Evolutionary conservation across 192 early-diverging fungal genomes (phyloP).

Genomic region (Pilaira anomala): DNA sequence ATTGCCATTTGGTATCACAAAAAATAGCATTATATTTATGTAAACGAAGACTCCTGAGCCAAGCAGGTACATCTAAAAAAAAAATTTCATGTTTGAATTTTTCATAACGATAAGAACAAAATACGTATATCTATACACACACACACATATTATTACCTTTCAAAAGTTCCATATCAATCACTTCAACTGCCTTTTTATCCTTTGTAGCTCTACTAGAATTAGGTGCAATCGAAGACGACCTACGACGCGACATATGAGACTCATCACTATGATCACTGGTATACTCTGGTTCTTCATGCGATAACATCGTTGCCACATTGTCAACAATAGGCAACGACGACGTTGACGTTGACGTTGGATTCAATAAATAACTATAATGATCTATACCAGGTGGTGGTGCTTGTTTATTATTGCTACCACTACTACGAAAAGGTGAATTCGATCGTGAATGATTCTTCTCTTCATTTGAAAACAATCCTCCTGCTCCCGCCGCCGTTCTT

Average conservation of each 20-base stretch:
- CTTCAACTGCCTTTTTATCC: conserved; percentile 72
- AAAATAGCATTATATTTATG: conserved; percentile 96
- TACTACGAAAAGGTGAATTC: not conserved
- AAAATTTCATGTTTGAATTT: too few species aligned
- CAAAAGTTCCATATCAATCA: conserved; percentile 70
- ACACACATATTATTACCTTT: conserved; percentile 47
- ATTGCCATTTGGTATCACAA: conserved; percentile 82
- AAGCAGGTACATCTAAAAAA: conserved; percentile 88
- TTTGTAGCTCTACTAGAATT: conserved; percentile 32
- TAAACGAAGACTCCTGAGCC: conserved; percentile 87
- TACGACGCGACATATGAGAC: conserved; percentile 10
- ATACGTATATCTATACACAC: not conserved
- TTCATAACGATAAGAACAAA: too few species aligned
- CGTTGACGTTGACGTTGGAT: too few species aligned
- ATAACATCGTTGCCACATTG: not conserved
- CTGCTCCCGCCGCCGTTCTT: too few species aligned
- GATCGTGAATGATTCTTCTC: not conserved
- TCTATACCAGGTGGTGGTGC: conserved; percentile 9
- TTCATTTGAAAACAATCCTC: not conserved
- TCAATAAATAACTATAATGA: conserved; percentile 15
- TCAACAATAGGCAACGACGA: not conserved
- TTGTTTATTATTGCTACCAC: too few species aligned
- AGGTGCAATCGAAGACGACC: not conserved
- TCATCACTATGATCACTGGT: conserved; percentile 38
- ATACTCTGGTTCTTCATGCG: conserved; percentile 24